These are phyloP conservation scores for Brassica carinata DNA, from an alignment of 345 rosid species.

Conservation along the genomic window DNA sequence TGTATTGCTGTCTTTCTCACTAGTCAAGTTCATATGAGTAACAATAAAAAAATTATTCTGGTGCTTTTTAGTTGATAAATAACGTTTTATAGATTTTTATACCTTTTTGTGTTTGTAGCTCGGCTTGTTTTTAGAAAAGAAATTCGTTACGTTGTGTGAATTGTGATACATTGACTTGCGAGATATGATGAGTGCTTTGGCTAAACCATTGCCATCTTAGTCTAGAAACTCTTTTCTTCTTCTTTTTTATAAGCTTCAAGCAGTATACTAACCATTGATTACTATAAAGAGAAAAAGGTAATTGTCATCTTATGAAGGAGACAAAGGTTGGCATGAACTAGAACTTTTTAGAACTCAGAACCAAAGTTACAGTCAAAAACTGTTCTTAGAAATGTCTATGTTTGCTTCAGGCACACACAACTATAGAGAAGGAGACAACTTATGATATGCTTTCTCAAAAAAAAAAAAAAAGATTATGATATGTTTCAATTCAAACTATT, in stretches of 20 bases:
- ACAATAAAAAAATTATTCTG: background rate
- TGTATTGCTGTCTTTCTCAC: background rate
- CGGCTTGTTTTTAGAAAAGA: background rate
- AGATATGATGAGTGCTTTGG: background rate
- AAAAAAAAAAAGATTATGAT: no score
- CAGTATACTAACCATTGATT: background rate
- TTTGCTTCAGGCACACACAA: slow-evolving; percentile 14
- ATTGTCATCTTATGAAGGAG: background rate
- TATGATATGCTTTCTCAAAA: background rate
- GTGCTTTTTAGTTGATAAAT: background rate
- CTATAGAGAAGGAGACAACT: slow-evolving; percentile 5
- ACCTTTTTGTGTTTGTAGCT: background rate
- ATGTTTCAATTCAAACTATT: no score
- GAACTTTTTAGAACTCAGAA: background rate
- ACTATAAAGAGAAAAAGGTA: background rate
- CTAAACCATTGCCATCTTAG: background rate
- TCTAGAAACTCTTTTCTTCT: background rate
- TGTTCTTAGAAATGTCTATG: background rate
- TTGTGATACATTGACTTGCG: background rate
- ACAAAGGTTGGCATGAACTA: background rate
- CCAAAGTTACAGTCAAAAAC: background rate
- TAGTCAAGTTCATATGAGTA: background rate
- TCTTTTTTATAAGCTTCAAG: background rate
- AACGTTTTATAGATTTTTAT: background rate
- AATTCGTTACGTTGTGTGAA: no score